Percentiles rank a stretch among this genome's conserved stretches.
phyloP scores from a whole-genome alignment of 108 stramenopile genomes.

The Stephanodiscus triporus region DNA sequence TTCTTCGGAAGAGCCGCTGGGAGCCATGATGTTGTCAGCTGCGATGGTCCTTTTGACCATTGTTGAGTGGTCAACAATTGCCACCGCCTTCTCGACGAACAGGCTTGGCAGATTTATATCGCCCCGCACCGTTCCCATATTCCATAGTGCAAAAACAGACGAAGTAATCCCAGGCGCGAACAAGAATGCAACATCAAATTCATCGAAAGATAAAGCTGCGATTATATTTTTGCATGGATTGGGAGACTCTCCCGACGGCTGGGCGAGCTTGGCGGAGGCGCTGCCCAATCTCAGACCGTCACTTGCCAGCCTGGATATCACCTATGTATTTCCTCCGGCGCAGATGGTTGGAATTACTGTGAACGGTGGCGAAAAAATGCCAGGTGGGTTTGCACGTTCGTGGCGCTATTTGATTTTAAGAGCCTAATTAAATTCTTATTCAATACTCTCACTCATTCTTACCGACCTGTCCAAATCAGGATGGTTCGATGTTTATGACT shows the following conservation, averaged over 20 bases:
- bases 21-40: not conserved
- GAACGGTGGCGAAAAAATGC: slow-evolving; percentile 48
- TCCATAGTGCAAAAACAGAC: not conserved
- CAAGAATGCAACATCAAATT: not conserved
- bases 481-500: slow-evolving; percentile 55
- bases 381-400: slow-evolving; percentile 27
- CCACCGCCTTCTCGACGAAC: slow-evolving; percentile 7
- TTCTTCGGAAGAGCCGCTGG: no score
- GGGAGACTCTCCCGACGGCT: slow-evolving; percentile 52
- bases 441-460: not conserved
- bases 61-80: not conserved
- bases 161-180: not conserved
- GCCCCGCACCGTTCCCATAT: not conserved
- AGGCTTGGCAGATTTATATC: not conserved
- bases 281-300: slow-evolving; percentile 30
- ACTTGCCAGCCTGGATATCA: slow-evolving; percentile 39
- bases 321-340: slow-evolving; percentile 47
- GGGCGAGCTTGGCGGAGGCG: slow-evolving; percentile 38
- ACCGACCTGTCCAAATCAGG: not conserved
- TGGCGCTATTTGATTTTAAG: not conserved
- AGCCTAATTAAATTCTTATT: not conserved
- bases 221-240: slow-evolving; percentile 52
- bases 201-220: slow-evolving; percentile 35
- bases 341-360: slow-evolving; percentile 43
- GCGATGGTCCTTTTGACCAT: not conserved